A percentile compares a stretch with the other conserved stretches of the same genome.
Conservation (phyloP, 2,329 filamentous ascomycete genomes). For the Colletotrichum paranaense region DNA sequence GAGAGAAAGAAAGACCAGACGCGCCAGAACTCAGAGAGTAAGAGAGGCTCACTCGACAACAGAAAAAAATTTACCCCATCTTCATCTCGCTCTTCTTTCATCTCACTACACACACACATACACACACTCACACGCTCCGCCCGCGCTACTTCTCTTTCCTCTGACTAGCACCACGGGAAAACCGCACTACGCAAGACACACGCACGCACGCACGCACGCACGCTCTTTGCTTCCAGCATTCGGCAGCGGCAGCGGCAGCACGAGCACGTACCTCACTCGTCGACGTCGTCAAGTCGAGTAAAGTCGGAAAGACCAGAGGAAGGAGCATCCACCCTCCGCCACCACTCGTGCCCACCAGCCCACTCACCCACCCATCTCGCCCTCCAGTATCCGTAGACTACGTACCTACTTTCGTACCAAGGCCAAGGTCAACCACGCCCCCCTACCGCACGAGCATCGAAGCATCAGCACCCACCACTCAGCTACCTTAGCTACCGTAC, state of each 20-base stretch:
- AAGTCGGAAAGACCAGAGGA: slow-evolving; percentile 1
- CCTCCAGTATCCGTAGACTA: background rate
- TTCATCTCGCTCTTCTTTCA: slow-evolving; percentile 12
- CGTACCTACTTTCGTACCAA: background rate
- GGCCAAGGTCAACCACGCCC: slow-evolving; percentile 23
- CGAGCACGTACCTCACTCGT: background rate
- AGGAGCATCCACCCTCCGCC: slow-evolving; percentile 8
- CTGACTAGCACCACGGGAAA: slow-evolving; percentile 4
- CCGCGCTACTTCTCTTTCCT: slow-evolving; percentile 10
- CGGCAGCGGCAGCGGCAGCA: background rate
- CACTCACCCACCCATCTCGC: slow-evolving; percentile 12
- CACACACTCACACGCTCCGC: background rate
- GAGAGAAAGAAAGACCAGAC: background rate
- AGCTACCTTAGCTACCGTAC: background rate
- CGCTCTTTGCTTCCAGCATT: background rate
- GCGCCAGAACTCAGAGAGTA: background rate
- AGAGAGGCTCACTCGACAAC: slow-evolving; percentile 1
- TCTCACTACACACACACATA: background rate
- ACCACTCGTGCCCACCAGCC: background rate
- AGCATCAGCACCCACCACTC: slow-evolving; percentile 3
- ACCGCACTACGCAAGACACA: background rate
- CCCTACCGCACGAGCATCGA: slow-evolving; percentile 7
- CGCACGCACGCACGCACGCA: background rate
- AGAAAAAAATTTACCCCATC: background rate
- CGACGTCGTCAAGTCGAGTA: slow-evolving; percentile 13